Base-by-base conservation (phyloP, 176 grass and related monocot genomes). In the Carex littledalei region DNA sequence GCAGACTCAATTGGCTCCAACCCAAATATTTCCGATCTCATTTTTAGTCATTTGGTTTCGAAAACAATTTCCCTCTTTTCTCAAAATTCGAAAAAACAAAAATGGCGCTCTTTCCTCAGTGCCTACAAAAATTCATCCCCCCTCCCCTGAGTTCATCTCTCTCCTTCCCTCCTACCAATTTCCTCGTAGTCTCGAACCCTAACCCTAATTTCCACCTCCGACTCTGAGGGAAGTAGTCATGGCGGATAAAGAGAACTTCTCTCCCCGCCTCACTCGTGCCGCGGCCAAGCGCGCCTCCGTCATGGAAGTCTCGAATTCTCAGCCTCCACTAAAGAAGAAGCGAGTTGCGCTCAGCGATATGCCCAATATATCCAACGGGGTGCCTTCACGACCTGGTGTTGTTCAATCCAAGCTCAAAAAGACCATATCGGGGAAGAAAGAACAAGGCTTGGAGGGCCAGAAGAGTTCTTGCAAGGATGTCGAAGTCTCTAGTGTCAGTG, bases 221-320 rank as follows among this genome's bases (percentile, higher is more conserved):
- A 54, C 34, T 35, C 34, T 4, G 3, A 35, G 29, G 43, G 39
- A 64, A 85, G 67, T 65, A 67, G 67, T 7, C 52, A 94, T 98
- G 95, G 86, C 92, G 24, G 95, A 89, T 76, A 98, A 98, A 87
- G 95, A 98, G 86, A 98, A 98, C 87, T 56, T 84, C 34, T 70
- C 80, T 3, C 94, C 86, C 17, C 91, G 87, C 47, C 67, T 94
- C 79, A 91, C 91, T 52, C 95, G 91, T 0, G 85, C 89, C 0
- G 87, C 79, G 0, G 92, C 89, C 43, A 97, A 97, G 87, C 90
- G 94, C 9, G 80, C 86, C 20, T 90, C 92, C 3, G 57, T 79
- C 50, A 17, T 37, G 6, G 14, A 43, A 1, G 52, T 10, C 50
- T 12, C 55, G 2, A 62, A 11, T 7, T 37, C 37, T 1, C 60